phyloP scores from a whole-genome alignment of 768 basidiomycete species.

The Xerocomus potaroensis region DNA sequence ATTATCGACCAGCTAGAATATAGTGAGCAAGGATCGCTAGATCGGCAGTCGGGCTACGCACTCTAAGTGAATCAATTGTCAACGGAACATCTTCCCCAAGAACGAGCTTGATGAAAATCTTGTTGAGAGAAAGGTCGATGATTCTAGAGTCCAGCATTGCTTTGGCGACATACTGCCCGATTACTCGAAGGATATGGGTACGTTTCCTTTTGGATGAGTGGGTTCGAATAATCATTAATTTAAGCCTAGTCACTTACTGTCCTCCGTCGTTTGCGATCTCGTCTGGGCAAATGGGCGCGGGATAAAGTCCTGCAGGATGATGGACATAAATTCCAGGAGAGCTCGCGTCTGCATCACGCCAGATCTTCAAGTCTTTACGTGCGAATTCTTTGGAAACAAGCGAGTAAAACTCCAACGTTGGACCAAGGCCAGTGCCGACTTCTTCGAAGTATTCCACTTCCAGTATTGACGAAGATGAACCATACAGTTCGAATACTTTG shows the following conservation, averaged over 20 bases:
- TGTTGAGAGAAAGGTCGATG: slow-evolving; percentile 93
- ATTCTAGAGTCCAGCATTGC: slow-evolving; percentile 96
- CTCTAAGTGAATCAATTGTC: slow-evolving; percentile 79
- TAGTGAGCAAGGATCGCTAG: slow-evolving; percentile 5
- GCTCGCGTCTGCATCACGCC: slow-evolving; percentile 78
- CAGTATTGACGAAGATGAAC: slow-evolving; percentile 87
- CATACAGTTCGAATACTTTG: slow-evolving; percentile 96
- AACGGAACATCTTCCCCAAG: slow-evolving; percentile 84
- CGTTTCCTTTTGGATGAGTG: slow-evolving; percentile 57
- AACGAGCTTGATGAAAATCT: slow-evolving; percentile 87
- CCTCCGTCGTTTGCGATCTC: slow-evolving; percentile 70
- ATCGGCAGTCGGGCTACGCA: slow-evolving; percentile 36
- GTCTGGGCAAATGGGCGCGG: slow-evolving; percentile 70
- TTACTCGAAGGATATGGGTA: slow-evolving; percentile 80
- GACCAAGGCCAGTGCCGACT: slow-evolving; percentile 95
- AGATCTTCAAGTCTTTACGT: slow-evolving; percentile 79
- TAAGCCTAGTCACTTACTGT: slow-evolving; percentile 47
- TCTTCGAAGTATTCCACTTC: slow-evolving; percentile 99
- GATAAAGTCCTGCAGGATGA: slow-evolving; percentile 84
- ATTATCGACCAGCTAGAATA: slow-evolving; percentile 69
- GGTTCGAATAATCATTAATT: neutral
- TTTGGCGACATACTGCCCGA: slow-evolving; percentile 96
- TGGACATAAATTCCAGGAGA: slow-evolving; percentile 68
- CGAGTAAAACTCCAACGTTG: slow-evolving; percentile 98
- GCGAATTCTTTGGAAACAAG: slow-evolving; percentile 95